Evolutionary conservation across 1,284 basidiomycete genomes (phyloP).

Genomic region (Pterulicium gracile): DNA sequence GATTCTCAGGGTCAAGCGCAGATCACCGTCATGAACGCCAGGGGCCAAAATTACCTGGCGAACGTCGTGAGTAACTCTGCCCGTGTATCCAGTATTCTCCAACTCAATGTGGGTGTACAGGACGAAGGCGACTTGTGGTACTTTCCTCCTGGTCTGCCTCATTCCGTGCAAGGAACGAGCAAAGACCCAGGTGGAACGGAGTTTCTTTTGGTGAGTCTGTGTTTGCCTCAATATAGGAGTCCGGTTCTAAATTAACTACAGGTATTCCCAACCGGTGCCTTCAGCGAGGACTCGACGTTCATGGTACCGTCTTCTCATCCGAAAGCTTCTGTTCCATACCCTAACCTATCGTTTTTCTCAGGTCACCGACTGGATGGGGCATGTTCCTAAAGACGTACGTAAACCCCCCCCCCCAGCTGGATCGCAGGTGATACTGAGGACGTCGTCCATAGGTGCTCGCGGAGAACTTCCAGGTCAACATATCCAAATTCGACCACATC

Average conservation of each 20-base stretch:
- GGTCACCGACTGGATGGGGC: conserved; percentile 40
- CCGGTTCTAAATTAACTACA: neutral
- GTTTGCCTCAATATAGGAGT: no score
- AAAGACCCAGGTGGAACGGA: conserved; percentile 37
- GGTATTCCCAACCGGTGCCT: conserved; percentile 42
- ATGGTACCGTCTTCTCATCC: conserved; percentile 11
- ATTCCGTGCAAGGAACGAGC: conserved; percentile 43
- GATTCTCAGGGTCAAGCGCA: conserved; percentile 27
- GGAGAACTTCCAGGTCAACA: conserved; percentile 37
- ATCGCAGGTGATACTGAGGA: neutral
- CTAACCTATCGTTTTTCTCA: neutral
- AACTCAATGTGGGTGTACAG: conserved; percentile 11
- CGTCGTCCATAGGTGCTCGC: conserved; percentile 30
- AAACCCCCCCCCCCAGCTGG: no score
- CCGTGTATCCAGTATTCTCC: neutral
- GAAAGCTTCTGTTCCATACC: neutral
- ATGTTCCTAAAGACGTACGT: conserved; percentile 18
- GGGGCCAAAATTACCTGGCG: conserved; percentile 35
- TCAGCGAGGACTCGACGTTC: conserved; percentile 50
- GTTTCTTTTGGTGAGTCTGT: conserved; percentile 32
- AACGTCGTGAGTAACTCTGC: conserved; percentile 27
- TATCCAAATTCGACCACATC: conserved; percentile 33
- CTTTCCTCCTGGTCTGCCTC: conserved; percentile 43
- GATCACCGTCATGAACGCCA: conserved; percentile 36
- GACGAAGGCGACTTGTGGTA: conserved; percentile 43